phyloP scores from a whole-genome alignment of 129 eudicot species.

The Escallonia herrerae region DNA sequence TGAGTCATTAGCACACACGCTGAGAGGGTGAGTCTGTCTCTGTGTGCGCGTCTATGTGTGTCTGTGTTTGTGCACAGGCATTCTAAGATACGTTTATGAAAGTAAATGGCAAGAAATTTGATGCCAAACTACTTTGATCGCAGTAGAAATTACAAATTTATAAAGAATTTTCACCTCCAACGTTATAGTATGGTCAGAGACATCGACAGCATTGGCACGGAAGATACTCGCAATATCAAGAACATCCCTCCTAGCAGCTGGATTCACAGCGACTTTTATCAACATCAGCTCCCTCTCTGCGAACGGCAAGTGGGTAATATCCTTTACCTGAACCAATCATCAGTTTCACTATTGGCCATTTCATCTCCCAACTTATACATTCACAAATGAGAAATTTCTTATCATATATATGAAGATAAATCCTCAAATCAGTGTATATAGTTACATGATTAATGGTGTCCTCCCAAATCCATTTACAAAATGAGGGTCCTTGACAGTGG shows the following conservation, averaged over 20 bases:
- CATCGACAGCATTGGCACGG: conserved; percentile 94
- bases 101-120: not conserved
- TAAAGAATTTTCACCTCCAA: conserved; percentile 49
- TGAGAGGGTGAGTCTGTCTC: too few species aligned
- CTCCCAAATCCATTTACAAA: too few species aligned
- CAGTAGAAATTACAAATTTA: not conserved
- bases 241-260: conserved; percentile 78
- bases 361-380: not conserved
- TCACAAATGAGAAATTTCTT: not conserved
- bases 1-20: too few species aligned
- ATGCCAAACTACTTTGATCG: not conserved
- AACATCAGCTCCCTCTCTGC: conserved; percentile 89
- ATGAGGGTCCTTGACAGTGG: too few species aligned
- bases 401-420: too few species aligned
- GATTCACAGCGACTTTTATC: conserved; percentile 70
- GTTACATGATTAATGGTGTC: too few species aligned
- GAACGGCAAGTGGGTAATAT: conserved; percentile 77
- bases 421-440: too few species aligned
- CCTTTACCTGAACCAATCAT: conserved; percentile 55
- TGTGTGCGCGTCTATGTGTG: too few species aligned
- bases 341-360: not conserved
- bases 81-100: not conserved
- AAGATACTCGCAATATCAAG: conserved; percentile 90
- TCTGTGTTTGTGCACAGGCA: too few species aligned
- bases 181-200: conserved; percentile 90